phyloP scores from a whole-genome alignment of 1,284 basidiomycete species.

The Pulveroboletus sp. region DNA sequence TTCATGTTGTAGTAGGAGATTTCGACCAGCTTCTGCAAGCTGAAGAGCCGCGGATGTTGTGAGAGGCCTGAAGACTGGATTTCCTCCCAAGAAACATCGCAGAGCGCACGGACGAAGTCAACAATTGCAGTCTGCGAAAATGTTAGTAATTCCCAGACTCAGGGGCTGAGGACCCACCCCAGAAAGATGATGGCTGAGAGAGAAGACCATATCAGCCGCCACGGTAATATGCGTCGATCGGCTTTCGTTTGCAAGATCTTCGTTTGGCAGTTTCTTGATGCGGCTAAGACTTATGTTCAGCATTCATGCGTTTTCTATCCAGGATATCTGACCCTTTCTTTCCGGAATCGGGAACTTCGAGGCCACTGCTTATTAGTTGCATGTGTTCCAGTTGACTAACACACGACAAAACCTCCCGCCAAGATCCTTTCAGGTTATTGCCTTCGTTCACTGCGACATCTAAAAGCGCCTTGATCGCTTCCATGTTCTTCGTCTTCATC shows the following conservation, averaged over 20 bases:
- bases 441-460: conserved; percentile 94
- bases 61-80: conserved; percentile 96
- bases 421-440: conserved; percentile 91
- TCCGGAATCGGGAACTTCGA: conserved; percentile 80
- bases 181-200: conserved; percentile 89
- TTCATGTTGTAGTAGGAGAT: conserved; percentile 99
- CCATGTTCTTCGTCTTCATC: conserved; percentile 99
- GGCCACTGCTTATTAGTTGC: conserved; percentile 90
- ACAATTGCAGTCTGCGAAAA: conserved; percentile 85
- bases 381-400: conserved; percentile 97
- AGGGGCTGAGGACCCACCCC: conserved; percentile 66
- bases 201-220: conserved; percentile 99
- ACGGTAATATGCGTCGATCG: conserved; percentile 98
- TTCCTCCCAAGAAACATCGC: conserved; percentile 99
- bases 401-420: conserved; percentile 93
- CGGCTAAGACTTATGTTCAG: conserved; percentile 44
- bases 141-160: conserved; percentile 10
- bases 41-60: conserved; percentile 93
- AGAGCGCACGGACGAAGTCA: conserved; percentile 95
- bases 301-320: not conserved
- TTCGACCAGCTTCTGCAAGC: conserved; percentile 97
- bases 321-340: conserved; percentile 67
- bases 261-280: conserved; percentile 73
- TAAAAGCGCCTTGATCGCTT: conserved; percentile 91
- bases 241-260: conserved; percentile 96